A percentile compares a stretch with the other conserved stretches of the same genome.
These are phyloP conservation scores for Paraurostyla sp. DNA, from an alignment of 73 alveolate genomes.

Conservation along the genomic window DNA sequence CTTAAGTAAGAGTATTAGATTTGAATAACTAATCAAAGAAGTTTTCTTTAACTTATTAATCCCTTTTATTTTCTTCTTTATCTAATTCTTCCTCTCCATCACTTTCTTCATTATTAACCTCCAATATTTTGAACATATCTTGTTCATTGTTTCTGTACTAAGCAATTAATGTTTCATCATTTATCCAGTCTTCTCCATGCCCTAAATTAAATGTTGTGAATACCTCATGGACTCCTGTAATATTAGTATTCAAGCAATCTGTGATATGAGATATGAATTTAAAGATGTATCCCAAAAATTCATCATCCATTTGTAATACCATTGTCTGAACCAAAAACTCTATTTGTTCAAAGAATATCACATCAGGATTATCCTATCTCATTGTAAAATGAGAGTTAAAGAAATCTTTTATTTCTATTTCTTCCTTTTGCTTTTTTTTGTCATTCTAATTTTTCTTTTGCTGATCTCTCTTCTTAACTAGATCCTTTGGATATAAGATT, in stretches of 20 bases:
- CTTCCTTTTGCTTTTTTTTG: slow-evolving; percentile 21
- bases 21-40: background rate
- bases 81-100: background rate
- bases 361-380: slow-evolving; percentile 48
- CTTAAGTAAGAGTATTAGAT: background rate
- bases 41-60: background rate
- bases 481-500: slow-evolving; percentile 54
- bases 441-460: background rate
- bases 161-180: slow-evolving; percentile 10
- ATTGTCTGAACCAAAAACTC: slow-evolving; percentile 52
- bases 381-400: slow-evolving; percentile 51
- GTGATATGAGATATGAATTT: slow-evolving; percentile 44
- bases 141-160: background rate
- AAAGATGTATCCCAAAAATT: slow-evolving; percentile 49
- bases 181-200: slow-evolving; percentile 33
- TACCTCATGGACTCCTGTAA: slow-evolving; percentile 58
- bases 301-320: slow-evolving; percentile 69
- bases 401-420: slow-evolving; percentile 14
- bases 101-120: slow-evolving; percentile 12
- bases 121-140: background rate
- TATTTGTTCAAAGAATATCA: slow-evolving; percentile 61
- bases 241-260: slow-evolving; percentile 48
- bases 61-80: background rate
- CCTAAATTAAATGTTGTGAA: background rate
- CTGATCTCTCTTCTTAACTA: slow-evolving; percentile 50